Evolutionary conservation across 768 basidiomycete species (phyloP).

Genomic region (Galerina sulciceps): DNA sequence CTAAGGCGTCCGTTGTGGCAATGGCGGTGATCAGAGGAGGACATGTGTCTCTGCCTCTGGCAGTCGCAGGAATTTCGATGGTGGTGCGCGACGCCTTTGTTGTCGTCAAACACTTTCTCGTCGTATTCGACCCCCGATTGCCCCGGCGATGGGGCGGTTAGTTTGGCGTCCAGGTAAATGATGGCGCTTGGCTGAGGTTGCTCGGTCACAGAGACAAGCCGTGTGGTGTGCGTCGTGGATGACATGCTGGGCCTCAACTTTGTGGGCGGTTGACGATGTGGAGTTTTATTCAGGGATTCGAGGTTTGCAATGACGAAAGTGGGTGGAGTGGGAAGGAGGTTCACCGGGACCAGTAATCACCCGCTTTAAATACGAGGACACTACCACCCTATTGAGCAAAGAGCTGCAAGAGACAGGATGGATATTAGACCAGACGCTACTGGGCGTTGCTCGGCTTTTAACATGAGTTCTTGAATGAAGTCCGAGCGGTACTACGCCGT

Average conservation of each 20-base stretch:
- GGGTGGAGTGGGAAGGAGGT: no score
- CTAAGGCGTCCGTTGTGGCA: slow-evolving; percentile 26
- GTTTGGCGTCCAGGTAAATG: slow-evolving; percentile 7
- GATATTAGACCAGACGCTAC: no score
- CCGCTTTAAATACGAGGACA: no score
- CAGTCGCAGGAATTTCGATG: not conserved
- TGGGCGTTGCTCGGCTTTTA: no score
- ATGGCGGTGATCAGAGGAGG: slow-evolving; percentile 12
- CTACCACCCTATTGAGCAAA: no score
- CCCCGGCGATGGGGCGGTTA: not conserved
- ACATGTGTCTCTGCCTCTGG: not conserved
- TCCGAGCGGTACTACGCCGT: no score
- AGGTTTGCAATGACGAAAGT: no score
- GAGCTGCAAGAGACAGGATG: no score
- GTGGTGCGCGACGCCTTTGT: not conserved
- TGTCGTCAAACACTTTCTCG: not conserved
- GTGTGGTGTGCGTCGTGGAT: slow-evolving; percentile 6
- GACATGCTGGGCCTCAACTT: slow-evolving; percentile 4
- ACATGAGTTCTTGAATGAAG: no score
- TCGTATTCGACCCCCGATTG: not conserved
- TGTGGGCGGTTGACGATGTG: no score
- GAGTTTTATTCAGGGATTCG: no score
- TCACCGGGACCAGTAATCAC: no score
- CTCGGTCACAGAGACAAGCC: slow-evolving; percentile 11
- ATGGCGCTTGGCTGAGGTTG: slow-evolving; percentile 11